A percentile compares a stretch with the other conserved stretches of the same genome.
phyloP scores from a whole-genome alignment of 1,139 yeast genomes.

The Neolecta irregularis region DNA sequence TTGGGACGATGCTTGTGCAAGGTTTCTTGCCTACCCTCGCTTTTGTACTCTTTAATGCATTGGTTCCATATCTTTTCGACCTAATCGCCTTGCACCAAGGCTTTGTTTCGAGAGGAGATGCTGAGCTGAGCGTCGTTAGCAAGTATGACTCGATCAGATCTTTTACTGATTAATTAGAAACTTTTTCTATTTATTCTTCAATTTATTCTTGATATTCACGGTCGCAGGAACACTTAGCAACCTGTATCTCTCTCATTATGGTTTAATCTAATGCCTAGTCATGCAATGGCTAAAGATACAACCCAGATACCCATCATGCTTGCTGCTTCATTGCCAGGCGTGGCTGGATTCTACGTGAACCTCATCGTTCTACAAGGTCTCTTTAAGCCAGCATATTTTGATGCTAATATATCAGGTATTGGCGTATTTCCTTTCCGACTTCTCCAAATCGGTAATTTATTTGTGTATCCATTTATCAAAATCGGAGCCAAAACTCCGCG shows the following conservation, averaged over 20 bases:
- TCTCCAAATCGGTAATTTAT: constrained; percentile 50
- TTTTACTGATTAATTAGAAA: not conserved
- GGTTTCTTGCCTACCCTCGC: constrained; percentile 65
- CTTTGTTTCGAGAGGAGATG: constrained; percentile 62
- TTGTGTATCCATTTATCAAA: constrained; percentile 38
- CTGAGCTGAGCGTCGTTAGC: constrained; percentile 58
- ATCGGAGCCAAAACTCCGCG: constrained; percentile 31
- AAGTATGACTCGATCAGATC: constrained; percentile 33
- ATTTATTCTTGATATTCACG: constrained; percentile 69
- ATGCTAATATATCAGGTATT: too few relatives aligned
- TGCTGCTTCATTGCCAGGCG: constrained; percentile 53
- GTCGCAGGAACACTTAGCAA: constrained; percentile 60
- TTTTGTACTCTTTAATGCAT: constrained; percentile 56
- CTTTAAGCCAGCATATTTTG: too few relatives aligned
- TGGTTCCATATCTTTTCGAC: constrained; percentile 61
- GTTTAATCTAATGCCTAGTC: too few relatives aligned
- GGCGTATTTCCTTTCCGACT: constrained; percentile 73
- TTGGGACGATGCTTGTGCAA: constrained; percentile 51
- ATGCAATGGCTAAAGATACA: constrained; percentile 60
- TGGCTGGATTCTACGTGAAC: constrained; percentile 69
- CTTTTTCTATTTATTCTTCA: constrained; percentile 69
- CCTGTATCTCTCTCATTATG: too few relatives aligned
- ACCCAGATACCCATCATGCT: constrained; percentile 64
- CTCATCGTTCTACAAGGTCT: constrained; percentile 65
- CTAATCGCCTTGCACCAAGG: constrained; percentile 61